These are phyloP conservation scores for Olyra latifolia DNA, from an alignment of 176 grass and related monocot species.

Conservation along the genomic window DNA sequence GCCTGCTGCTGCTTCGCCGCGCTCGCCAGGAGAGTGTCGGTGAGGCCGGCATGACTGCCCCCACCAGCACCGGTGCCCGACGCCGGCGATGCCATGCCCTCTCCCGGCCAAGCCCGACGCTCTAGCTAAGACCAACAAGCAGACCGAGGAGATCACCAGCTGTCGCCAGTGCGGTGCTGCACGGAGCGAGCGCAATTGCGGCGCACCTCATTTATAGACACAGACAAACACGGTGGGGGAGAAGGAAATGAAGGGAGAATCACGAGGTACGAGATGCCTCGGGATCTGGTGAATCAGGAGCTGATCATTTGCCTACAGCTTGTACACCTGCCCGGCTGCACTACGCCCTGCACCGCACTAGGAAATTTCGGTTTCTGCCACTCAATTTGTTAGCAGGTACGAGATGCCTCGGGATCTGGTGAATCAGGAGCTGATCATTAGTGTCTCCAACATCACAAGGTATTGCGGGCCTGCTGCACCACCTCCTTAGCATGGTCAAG, in stretches of 20 bases:
- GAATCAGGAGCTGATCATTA: neutral
- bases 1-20: neutral
- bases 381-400: no score
- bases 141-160: neutral
- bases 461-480: no score
- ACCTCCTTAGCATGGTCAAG: no score
- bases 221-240: neutral
- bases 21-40: conserved; percentile 19
- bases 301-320: neutral
- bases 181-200: neutral
- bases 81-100: conserved; percentile 2
- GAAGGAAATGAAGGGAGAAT: no score
- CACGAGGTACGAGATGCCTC: no score
- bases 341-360: no score
- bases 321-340: no score
- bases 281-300: neutral
- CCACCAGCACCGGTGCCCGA: neutral
- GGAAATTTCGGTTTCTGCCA: no score
- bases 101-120: neutral
- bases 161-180: neutral
- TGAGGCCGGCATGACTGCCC: neutral
- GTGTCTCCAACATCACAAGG: no score
- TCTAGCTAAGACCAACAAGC: neutral
- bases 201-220: neutral
- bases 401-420: no score